Evolutionary conservation across 2,329 filamentous ascomycete genomes (phyloP).

Genomic region (Pseudocercospora ulei): DNA sequence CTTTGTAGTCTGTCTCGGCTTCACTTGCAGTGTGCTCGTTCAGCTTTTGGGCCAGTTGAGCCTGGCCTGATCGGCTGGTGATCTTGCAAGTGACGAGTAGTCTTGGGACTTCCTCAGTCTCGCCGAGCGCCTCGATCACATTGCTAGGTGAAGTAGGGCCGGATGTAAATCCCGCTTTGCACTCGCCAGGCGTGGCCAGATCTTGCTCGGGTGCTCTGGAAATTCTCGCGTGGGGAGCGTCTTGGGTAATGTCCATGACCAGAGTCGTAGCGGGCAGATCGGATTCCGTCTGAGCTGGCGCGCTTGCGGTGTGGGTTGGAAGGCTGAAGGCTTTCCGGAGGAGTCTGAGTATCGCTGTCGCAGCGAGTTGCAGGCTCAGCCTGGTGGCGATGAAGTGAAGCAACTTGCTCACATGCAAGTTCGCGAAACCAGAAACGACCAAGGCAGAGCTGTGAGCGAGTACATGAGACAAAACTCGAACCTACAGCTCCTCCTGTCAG

Average conservation of each 20-base stretch:
- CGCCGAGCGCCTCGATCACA: background rate
- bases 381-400: background rate
- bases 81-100: background rate
- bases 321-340: no score
- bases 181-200: no score
- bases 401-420: background rate
- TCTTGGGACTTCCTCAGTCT: background rate
- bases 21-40: background rate
- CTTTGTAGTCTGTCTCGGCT: background rate
- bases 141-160: background rate
- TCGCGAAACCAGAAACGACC: background rate
- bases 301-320: no score
- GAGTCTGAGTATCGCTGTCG: no score
- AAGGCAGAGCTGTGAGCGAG: background rate
- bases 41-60: background rate
- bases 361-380: no score
- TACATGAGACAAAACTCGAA: no score
- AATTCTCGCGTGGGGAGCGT: no score
- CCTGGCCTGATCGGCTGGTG: background rate
- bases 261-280: no score
- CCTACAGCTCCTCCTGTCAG: no score
- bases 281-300: no score
- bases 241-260: no score
- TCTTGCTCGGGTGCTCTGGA: slow-evolving; percentile 4
- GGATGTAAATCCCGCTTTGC: background rate